Evolutionary conservation across 1,284 basidiomycete species (phyloP), one percentile per base, ranked within the genome.

Genomic region (Termitomyces sp.): DNA sequence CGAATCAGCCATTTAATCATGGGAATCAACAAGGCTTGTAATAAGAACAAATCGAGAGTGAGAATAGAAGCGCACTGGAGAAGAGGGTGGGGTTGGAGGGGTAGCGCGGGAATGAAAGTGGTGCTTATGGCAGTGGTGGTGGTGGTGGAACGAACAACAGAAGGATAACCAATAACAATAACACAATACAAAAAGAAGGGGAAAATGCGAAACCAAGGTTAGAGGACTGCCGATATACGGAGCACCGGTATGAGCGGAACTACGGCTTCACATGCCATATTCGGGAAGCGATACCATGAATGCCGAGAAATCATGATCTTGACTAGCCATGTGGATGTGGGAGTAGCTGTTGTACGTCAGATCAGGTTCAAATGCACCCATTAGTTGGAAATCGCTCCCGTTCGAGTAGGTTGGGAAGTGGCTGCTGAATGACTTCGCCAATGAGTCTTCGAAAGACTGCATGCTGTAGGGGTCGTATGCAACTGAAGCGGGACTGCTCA

Each of bases 231-330:
- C 41, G 52, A 52, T 48, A 39, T 43, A 49, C 28, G 40, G 31
- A 43, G 33, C 10, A 24, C 19, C 39, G 39, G 28, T 48, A 41
- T 28, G 38, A 15, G 34, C 60, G 52, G 57, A 24, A 40, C 6
- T 47, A 49, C 44, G 54, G 47, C 44, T 38, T 63, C 49, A 66
- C 47, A 68, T 57, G 39, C 61, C 51, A 50, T 67, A 67, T 46
- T 59, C 50, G 4, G 66, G 62, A 30, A 67, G 45, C 9, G 65
- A 63, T 55, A 62, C 60, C 64, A 69, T 68, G 59, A 68, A 65
- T 21, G 62, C 61, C 53, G 67, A 67, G 55, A 68, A 66, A 43
- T 64, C 63, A 9, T 66, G 56, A 54, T 68, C 64, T 36, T 59
- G 58, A 26, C 58, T 59, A 13, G 54, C 57, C 59, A 65, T 63